Percentiles rank a stretch among this genome's conserved stretches.
These are phyloP conservation scores for Pezicula radicicola DNA, from an alignment of 2,329 filamentous ascomycete genomes.

Conservation along the genomic window DNA sequence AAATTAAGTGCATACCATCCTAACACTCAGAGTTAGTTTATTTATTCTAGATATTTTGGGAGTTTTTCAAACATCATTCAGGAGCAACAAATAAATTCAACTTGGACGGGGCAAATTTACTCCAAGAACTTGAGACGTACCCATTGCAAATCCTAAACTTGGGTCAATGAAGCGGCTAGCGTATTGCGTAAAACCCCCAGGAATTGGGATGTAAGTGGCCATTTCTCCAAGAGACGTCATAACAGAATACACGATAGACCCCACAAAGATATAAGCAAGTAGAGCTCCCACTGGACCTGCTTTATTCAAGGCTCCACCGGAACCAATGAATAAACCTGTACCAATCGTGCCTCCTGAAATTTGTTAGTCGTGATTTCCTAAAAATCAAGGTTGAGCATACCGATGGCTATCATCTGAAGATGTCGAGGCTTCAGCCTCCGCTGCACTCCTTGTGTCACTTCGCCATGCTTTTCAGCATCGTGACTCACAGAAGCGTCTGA, in stretches of 20 bases:
- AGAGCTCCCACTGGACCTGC: conserved; percentile 65
- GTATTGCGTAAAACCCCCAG: conserved; percentile 74
- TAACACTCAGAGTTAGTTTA: too few relatives aligned
- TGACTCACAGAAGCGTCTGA: conserved; percentile 9
- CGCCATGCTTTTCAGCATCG: conserved; percentile 22
- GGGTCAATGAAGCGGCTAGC: conserved; percentile 72
- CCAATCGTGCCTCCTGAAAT: conserved; percentile 59
- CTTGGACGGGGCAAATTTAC: too few relatives aligned
- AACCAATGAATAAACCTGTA: conserved; percentile 70
- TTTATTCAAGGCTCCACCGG: conserved; percentile 57
- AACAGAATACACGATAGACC: conserved; percentile 70
- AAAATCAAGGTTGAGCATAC: conserved; percentile 17
- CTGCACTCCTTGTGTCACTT: conserved; percentile 13
- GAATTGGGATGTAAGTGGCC: conserved; percentile 73
- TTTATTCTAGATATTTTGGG: too few relatives aligned
- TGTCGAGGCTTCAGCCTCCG: conserved; percentile 52
- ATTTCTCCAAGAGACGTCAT: conserved; percentile 72
- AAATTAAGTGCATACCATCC: too few relatives aligned
- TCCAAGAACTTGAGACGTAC: conserved; percentile 25
- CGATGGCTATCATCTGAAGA: conserved; percentile 66
- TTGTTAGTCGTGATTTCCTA: conserved; percentile 7
- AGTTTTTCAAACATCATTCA: too few relatives aligned
- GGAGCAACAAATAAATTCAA: too few relatives aligned
- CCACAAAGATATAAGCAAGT: conserved; percentile 68
- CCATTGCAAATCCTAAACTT: conserved; percentile 72